These are phyloP conservation scores for Scalesia atractyloides DNA, from an alignment of 129 eudicot genomes.

Conservation along the genomic window DNA sequence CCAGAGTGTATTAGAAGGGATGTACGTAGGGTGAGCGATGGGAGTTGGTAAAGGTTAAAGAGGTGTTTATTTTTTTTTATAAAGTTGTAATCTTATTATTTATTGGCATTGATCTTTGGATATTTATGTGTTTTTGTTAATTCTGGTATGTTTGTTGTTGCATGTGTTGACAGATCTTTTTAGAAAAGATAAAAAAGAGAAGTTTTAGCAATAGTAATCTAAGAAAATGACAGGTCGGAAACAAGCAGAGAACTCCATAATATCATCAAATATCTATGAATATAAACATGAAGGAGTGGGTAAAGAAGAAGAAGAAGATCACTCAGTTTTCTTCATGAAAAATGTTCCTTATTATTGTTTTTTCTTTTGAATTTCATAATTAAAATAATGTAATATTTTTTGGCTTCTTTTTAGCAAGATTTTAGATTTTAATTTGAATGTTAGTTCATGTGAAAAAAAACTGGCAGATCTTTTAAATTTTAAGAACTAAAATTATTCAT, in stretches of 20 bases:
- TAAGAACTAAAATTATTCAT: no score
- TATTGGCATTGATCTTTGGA: constrained; percentile 24
- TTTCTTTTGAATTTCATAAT: no score
- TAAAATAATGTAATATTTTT: no score
- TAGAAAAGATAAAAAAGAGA: constrained; percentile 16
- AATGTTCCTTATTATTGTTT: constrained; percentile 46
- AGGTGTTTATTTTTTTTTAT: not conserved
- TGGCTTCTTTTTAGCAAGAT: no score
- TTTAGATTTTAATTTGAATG: no score
- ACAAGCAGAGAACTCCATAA: constrained; percentile 90
- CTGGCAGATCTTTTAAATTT: no score
- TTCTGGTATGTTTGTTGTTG: constrained; percentile 23
- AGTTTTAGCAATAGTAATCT: constrained; percentile 6
- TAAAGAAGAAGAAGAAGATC: constrained; percentile 43
- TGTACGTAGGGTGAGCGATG: no score
- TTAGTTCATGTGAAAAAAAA: no score
- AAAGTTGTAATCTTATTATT: constrained; percentile 9
- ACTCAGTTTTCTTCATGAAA: constrained; percentile 54
- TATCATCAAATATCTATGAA: constrained; percentile 57
- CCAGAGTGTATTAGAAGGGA: no score
- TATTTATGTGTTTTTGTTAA: constrained; percentile 30
- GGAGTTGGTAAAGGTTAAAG: constrained; percentile 29
- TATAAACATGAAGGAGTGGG: constrained; percentile 33
- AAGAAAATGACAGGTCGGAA: constrained; percentile 69
- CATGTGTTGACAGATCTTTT: constrained; percentile 32